Evolutionary conservation across 305 asterid genomes (phyloP), one percentile per base, ranked within the genome.

Genomic region (Fraxinus latifolia): DNA sequence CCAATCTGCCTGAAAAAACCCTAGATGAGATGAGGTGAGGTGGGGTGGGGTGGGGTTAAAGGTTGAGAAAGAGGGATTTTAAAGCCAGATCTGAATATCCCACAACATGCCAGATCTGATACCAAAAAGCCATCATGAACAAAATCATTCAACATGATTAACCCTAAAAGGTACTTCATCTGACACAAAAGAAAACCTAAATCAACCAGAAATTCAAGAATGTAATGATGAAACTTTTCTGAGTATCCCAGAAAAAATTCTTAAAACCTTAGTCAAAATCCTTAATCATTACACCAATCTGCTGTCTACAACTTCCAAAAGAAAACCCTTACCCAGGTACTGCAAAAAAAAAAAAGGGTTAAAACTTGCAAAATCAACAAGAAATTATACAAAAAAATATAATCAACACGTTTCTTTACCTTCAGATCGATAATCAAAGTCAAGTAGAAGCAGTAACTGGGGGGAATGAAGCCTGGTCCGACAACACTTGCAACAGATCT

Each of bases 381-480:
- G 33, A 19, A 60, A 60, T 21, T 19, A 27, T 12, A 9, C 17
- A 60, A 23, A 11, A 65, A 65, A 65, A 58, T 58, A 7, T 12
- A 60, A 60, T 60, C 29, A 23, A 60, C 29, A 21, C 71, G 15
- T 23, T 62, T 23, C 12, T 23, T 8, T 25, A 62, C 72, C 72
- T 62, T 62, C 33, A 62, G 72, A 62, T 21, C 32, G 72, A 62
- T 47, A 62, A 7, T 62, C 33, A 62, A 62, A 9, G 33, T 3
- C 72, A 0, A 62, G 31, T 62, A 62, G 72, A 80, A 80, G 78
- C 78, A 70, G 32, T 53, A 27, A 78, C 75, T 84, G 85, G 80
- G 87, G 85, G 87, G 87, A 84, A 83, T 78, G 85, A 80, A 86
- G 83, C 83, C 83, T 83, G 88, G 86, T 80, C 86, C 84, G 85